A percentile compares a stretch with the other conserved stretches of the same genome.
Evolutionary conservation across 176 grass and related monocot genomes (phyloP).

Genomic region (Zizania latifolia): DNA sequence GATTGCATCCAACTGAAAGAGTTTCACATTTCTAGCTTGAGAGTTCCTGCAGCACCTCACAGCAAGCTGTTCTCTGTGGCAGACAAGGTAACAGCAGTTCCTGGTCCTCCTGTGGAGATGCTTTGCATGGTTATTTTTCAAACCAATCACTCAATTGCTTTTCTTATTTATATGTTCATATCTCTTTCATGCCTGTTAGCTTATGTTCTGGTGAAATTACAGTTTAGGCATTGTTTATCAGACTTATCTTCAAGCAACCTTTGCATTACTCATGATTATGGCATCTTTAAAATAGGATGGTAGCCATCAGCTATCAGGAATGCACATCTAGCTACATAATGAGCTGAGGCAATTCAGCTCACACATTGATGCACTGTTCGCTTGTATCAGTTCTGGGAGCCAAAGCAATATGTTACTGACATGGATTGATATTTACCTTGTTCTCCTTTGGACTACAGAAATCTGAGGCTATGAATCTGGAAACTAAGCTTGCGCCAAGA

Average conservation of each 20-base stretch:
- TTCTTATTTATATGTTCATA: not conserved
- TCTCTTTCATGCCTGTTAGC: not conserved
- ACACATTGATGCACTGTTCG: not conserved
- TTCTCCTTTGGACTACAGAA: not conserved
- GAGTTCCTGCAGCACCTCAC: slow-evolving; percentile 22
- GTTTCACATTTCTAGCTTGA: slow-evolving; percentile 53
- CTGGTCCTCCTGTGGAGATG: not conserved
- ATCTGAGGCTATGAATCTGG: not conserved
- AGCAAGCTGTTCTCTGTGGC: slow-evolving; percentile 12
- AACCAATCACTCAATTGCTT: not conserved
- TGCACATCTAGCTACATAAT: too few species aligned
- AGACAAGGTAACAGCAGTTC: slow-evolving; percentile 27
- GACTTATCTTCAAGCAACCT: too few species aligned
- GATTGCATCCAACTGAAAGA: slow-evolving; percentile 65
- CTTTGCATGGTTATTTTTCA: not conserved
- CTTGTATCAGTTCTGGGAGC: too few species aligned
- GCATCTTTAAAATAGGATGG: too few species aligned
- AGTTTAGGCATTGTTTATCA: not conserved
- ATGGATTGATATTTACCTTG: not conserved
- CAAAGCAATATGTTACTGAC: not conserved
- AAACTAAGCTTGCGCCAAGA: not conserved
- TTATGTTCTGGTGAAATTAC: not conserved
- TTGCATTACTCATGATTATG: too few species aligned
- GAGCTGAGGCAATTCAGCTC: not conserved
- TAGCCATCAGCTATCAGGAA: too few species aligned